Conservation (phyloP, 495 filamentous ascomycete genomes). For the Aspergillus affinis region DNA sequence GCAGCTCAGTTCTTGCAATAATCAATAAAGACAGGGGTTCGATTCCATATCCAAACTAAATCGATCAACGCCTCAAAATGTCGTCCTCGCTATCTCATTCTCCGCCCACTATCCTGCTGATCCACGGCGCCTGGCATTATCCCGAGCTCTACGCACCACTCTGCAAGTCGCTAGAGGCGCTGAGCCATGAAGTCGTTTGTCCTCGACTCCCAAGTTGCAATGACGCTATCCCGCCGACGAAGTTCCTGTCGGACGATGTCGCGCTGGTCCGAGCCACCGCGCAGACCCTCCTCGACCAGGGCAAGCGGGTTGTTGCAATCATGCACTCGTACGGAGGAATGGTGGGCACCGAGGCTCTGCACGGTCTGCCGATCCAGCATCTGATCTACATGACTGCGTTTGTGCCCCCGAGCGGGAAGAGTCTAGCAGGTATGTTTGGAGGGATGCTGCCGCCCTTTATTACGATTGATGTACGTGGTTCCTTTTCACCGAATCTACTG, state of each 20-base stretch:
- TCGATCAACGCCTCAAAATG: not conserved
- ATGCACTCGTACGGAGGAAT: slow-evolving; percentile 8
- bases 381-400: slow-evolving; percentile 6
- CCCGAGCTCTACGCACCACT: not conserved
- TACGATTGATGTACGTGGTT: slow-evolving; percentile 2
- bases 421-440: slow-evolving; percentile 3
- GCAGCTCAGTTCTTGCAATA: no score
- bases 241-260: not conserved
- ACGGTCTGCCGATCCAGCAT: slow-evolving; percentile 1
- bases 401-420: slow-evolving; percentile 1
- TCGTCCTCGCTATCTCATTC: not conserved
- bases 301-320: slow-evolving; percentile 2
- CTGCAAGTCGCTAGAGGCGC: not conserved
- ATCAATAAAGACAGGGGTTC: not conserved
- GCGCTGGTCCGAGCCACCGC: slow-evolving; percentile 1
- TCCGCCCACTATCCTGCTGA: not conserved
- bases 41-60: not conserved
- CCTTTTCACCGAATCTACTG: not conserved
- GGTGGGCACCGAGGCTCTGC: slow-evolving; percentile 2
- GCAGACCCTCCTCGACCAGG: not conserved
- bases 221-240: not conserved
- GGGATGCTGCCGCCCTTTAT: not conserved
- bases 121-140: slow-evolving; percentile 6
- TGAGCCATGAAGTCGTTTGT: not conserved
- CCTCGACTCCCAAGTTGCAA: slow-evolving; percentile 1